Base-by-base conservation (phyloP, 1,284 basidiomycete genomes). In the Apiotrichum veenhuisii region DNA sequence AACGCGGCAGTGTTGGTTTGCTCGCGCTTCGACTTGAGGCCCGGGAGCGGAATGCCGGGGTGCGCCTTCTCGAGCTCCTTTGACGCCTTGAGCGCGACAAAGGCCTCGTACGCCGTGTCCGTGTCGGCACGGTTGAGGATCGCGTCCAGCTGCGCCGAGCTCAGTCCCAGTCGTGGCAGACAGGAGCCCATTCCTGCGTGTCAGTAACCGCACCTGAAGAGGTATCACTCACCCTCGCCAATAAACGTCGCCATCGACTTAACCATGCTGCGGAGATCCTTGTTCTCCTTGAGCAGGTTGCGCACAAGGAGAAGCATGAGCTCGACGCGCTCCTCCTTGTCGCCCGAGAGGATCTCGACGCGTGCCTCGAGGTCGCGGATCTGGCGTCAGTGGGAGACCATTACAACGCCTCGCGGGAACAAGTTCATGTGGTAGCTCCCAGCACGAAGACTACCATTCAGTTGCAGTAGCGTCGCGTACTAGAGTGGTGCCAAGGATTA, bases 321-420 rank as follows among this genome's bases (percentile, higher is more conserved):
- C 30, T 83, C 83, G 57, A 91, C 79, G 11, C 89, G 87, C 73
- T 93, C 89, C 81, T 93, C 91, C 68, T 90, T 87, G 52, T 88
- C 88, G 22, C 88, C 89, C 11, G 91, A 94, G 20, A 93, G 81
- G 20, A 95, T 86, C 74, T 93, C 90, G 14, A 94, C 90, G 38
- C 88, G 85, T 15, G 90, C 90, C 77, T 95, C 91, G 41, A 95
- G 84, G 75, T 94, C 91, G 23, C 91, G 88, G 73, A 94, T 92
- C 89, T 93, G 67, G 22, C 26, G 47, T 50, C 54, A 44, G 48
- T n/a, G n/a, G n/a, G n/a, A n/a, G n/a, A n/a, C n/a, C n/a, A n/a
- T n/a, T n/a, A n/a, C n/a, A n/a, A n/a, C n/a, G n/a, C n/a, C n/a
- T n/a, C n/a, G n/a, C n/a, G n/a, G n/a, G n/a, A n/a, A n/a, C n/a